These are phyloP conservation scores for Coniochaeta sp. DNA, from an alignment of 2,329 filamentous ascomycete species.

Conservation along the genomic window DNA sequence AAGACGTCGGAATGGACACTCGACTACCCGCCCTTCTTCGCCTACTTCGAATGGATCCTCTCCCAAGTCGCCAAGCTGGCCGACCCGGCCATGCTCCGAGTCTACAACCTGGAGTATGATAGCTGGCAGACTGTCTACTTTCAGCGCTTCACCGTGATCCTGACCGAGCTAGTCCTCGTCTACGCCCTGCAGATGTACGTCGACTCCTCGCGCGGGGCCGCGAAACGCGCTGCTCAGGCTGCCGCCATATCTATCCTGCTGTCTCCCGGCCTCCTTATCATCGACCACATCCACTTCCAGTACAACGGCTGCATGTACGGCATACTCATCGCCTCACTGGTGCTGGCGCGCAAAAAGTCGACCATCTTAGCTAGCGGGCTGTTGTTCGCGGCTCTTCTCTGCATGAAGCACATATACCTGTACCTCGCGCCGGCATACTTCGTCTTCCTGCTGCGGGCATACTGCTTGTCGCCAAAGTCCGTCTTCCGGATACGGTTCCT, in stretches of 20 bases:
- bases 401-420: constrained; percentile 96
- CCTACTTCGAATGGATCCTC: constrained; percentile 90
- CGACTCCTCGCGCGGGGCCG: constrained; percentile 55
- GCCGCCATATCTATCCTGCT: constrained; percentile 83
- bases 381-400: constrained; percentile 76
- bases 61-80: constrained; percentile 71
- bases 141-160: constrained; percentile 80
- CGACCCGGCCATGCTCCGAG: constrained; percentile 73
- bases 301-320: constrained; percentile 98
- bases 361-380: constrained; percentile 73
- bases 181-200: constrained; percentile 79
- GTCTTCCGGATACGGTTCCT: constrained; percentile 67
- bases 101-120: constrained; percentile 76
- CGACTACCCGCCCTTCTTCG: constrained; percentile 97
- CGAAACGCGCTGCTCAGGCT: constrained; percentile 71
- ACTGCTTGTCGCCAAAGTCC: constrained; percentile 75
- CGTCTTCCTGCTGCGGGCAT: constrained; percentile 79
- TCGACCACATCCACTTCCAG: constrained; percentile 98
- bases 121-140: constrained; percentile 95
- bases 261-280: constrained; percentile 89
- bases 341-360: constrained; percentile 68
- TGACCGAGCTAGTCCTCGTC: constrained; percentile 75
- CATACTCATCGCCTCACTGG: constrained; percentile 76
- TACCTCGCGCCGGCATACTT: constrained; percentile 96
- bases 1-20: constrained; percentile 99